phyloP scores from a whole-genome alignment of 768 basidiomycete species.

The Boletus pseudo-olivaceus region DNA sequence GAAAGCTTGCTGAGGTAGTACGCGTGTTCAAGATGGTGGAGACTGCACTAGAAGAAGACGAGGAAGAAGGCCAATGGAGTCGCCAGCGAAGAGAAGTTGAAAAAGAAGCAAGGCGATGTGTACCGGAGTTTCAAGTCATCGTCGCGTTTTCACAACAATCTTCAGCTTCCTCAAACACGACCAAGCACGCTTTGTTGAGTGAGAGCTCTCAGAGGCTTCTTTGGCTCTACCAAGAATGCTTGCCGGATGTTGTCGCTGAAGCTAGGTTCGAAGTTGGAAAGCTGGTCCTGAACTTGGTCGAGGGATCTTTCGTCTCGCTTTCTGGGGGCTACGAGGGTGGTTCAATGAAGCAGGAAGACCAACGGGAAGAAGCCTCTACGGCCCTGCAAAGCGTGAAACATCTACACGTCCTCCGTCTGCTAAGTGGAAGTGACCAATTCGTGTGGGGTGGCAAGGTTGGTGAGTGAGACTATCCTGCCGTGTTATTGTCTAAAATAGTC shows the following conservation, averaged over 20 bases:
- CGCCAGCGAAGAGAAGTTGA: constrained; percentile 64
- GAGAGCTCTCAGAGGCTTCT: constrained; percentile 80
- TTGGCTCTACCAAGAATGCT: constrained; percentile 78
- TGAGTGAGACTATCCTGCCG: constrained; percentile 32
- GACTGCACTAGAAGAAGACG: constrained; percentile 55
- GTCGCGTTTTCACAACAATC: constrained; percentile 73
- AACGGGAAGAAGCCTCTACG: constrained; percentile 11
- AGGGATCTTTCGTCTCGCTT: constrained; percentile 25
- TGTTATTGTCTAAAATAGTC: constrained; percentile 1
- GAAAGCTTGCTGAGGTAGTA: constrained; percentile 62
- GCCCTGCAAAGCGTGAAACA: constrained; percentile 57
- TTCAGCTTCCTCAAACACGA: constrained; percentile 30
- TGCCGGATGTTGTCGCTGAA: constrained; percentile 74
- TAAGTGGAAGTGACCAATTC: constrained; percentile 79
- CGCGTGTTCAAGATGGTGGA: constrained; percentile 47
- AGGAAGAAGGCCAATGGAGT: constrained; percentile 70
- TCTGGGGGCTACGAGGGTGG: constrained; percentile 2
- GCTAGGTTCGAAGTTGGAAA: constrained; percentile 86
- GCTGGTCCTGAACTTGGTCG: constrained; percentile 50
- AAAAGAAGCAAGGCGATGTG: constrained; percentile 64
- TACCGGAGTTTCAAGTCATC: constrained; percentile 86
- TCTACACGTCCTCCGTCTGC: constrained; percentile 70
- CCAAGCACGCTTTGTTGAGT: constrained; percentile 58
- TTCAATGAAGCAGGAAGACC: constrained; percentile 12
- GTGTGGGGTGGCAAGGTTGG: constrained; percentile 72